phyloP scores from a whole-genome alignment of 306 rosid species.

The Echinosophora koreensis region DNA sequence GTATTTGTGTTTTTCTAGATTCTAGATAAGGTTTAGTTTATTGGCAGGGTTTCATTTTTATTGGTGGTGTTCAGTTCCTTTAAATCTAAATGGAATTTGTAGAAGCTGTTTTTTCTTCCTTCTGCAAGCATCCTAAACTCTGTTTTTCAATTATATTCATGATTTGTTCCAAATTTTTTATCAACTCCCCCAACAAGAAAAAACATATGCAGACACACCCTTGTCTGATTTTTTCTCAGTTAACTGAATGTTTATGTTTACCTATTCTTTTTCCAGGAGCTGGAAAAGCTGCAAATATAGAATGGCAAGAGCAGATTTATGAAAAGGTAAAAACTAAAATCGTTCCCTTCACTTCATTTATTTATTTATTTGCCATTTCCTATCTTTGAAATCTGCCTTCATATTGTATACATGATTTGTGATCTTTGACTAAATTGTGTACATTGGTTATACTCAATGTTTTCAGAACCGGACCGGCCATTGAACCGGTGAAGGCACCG shows the following conservation, averaged over 20 bases:
- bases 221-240: neutral
- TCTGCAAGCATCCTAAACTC: neutral
- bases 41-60: neutral
- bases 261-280: constrained; percentile 31
- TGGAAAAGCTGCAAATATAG: constrained; percentile 26
- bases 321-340: constrained; percentile 40
- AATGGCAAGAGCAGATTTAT: constrained; percentile 44
- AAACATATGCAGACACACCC: neutral
- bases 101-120: neutral
- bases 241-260: constrained; percentile 17
- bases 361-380: neutral
- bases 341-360: neutral
- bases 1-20: neutral
- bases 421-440: neutral
- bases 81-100: constrained; percentile 8
- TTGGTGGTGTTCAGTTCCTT: constrained; percentile 7
- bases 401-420: neutral
- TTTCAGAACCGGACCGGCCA: too few species aligned
- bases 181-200: neutral
- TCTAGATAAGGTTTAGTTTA: neutral
- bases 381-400: neutral
- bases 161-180: neutral
- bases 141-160: neutral
- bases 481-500: too few species aligned
- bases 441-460: neutral